These are phyloP conservation scores for Blastocystis sp. DNA, from an alignment of 352 stramenopile genomes.

Conservation along the genomic window DNA sequence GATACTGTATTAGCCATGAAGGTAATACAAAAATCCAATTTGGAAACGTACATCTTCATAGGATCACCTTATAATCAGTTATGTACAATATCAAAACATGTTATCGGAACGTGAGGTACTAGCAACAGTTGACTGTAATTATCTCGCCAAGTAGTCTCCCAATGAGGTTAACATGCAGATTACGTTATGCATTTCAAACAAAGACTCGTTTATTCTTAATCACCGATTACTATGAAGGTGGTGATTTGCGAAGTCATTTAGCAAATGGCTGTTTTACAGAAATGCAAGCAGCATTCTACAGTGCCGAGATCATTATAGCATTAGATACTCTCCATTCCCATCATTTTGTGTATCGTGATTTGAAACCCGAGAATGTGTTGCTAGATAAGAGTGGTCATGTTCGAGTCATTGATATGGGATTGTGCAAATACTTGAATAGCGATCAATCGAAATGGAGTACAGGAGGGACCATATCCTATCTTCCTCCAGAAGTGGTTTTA, in stretches of 20 bases:
- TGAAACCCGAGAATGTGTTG: slow-evolving; percentile 91
- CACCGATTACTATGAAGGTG: slow-evolving; percentile 93
- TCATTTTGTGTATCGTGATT: slow-evolving; percentile 87
- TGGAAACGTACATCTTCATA: slow-evolving; percentile 88
- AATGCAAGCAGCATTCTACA: slow-evolving; percentile 86
- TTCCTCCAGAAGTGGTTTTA: slow-evolving; percentile 80
- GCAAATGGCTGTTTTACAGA: slow-evolving; percentile 90
- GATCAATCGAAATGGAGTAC: slow-evolving; percentile 6
- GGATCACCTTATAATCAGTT: slow-evolving; percentile 78
- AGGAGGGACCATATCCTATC: slow-evolving; percentile 75
- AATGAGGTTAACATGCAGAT: slow-evolving; percentile 80
- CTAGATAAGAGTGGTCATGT: slow-evolving; percentile 85
- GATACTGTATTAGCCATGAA: slow-evolving; percentile 84
- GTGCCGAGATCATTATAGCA: slow-evolving; percentile 84
- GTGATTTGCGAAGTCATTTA: slow-evolving; percentile 93
- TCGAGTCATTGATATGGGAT: slow-evolving; percentile 85
- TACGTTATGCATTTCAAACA: slow-evolving; percentile 94
- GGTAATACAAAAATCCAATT: slow-evolving; percentile 82
- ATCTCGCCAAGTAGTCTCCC: slow-evolving; percentile 30
- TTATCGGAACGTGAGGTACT: slow-evolving; percentile 91
- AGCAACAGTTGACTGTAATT: slow-evolving; percentile 87
- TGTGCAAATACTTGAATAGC: slow-evolving; percentile 76
- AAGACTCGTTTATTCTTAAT: slow-evolving; percentile 92
- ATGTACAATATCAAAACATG: background rate
- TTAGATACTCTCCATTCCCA: slow-evolving; percentile 86